Evolutionary conservation across 768 basidiomycete species (phyloP), one percentile per base, ranked within the genome.

Genomic region (Chlorophyllum brunneum): DNA sequence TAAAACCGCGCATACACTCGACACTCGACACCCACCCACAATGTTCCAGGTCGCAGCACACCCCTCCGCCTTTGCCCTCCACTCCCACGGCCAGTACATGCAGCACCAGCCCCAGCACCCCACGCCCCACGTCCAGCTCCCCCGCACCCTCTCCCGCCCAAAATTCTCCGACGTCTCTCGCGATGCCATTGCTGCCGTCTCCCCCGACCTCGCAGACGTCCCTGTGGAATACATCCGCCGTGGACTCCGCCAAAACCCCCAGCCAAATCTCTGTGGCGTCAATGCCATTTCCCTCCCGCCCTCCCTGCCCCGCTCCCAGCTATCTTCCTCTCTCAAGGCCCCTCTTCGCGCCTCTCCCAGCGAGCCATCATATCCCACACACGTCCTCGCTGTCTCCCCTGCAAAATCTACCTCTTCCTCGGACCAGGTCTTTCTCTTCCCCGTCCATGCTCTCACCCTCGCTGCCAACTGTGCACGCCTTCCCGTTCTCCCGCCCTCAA

Each of bases 141-240:
- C 87, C n/a, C 79, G 87, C 50, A 80, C 73, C 34, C 82, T 91
- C 44, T 70, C 78, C 27, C 79, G 86, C 9, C 87, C 88, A 4
- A 66, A 73, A 2, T 83, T 78, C 57, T 61, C 70, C 34, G 79
- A 82, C 52, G 76, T 88, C 34, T 74, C 81, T 33, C 69, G 74
- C 40, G 81, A 81, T 34, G 78, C 80, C 33, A 70, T 92, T 59
- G 61, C 72, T 2, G 80, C 83, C n/a, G 76, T 80, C 54, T 80
- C 85, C n/a, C 83, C 86, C 53, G 83, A 82, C 50, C 75, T 91
- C 15, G 74, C 67, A 13, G 76, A 75, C 52, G 78, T 87, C 3
- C 85, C 88, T 4, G 65, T 80, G 40, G 82, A 85, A 56, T 91
- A 86, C 62, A 80, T 91, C 53, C 80, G 82, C 46, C 74, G 80